Conservation (phyloP, 768 basidiomycete species). For the Tylopilus rubrobrunneus region DNA sequence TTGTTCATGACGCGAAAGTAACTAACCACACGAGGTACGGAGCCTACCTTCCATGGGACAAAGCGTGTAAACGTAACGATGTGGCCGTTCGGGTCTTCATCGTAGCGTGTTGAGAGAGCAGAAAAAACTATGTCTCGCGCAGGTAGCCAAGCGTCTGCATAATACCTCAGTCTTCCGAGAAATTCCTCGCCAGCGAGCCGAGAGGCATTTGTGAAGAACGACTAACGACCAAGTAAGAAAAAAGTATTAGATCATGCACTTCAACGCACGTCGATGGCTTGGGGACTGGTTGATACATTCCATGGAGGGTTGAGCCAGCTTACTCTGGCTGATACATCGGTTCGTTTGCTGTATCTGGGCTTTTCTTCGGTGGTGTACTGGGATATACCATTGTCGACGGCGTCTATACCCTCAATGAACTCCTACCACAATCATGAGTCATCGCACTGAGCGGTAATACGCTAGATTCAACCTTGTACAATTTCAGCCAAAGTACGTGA, state of each 20-base stretch:
- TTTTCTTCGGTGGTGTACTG: conserved; percentile 68
- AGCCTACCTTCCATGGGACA: conserved; percentile 80
- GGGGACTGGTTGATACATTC: conserved; percentile 75
- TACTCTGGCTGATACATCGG: conserved; percentile 84
- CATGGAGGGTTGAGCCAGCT: conserved; percentile 84
- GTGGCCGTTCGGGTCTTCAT: conserved; percentile 66
- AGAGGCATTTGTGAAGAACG: conserved; percentile 76
- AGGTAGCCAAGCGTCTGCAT: conserved; percentile 87
- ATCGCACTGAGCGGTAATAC: background rate
- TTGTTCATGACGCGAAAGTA: conserved; percentile 13
- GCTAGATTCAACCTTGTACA: conserved; percentile 64
- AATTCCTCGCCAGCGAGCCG: conserved; percentile 84
- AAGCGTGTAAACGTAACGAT: conserved; percentile 79
- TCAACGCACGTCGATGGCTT: conserved; percentile 64
- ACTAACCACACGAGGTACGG: background rate
- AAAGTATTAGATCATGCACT: background rate
- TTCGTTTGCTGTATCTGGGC: conserved; percentile 70
- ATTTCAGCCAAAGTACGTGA: conserved; percentile 75
- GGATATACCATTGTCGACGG: conserved; percentile 90
- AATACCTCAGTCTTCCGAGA: conserved; percentile 71
- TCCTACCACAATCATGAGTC: conserved; percentile 44
- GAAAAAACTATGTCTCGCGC: conserved; percentile 76
- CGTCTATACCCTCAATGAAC: conserved; percentile 93
- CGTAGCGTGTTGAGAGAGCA: conserved; percentile 51
- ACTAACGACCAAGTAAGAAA: conserved; percentile 37